Percentiles rank a stretch among this genome's conserved stretches.
Evolutionary conservation across 495 filamentous ascomycete genomes (phyloP).

Genomic region (Bathelium albidoporum): DNA sequence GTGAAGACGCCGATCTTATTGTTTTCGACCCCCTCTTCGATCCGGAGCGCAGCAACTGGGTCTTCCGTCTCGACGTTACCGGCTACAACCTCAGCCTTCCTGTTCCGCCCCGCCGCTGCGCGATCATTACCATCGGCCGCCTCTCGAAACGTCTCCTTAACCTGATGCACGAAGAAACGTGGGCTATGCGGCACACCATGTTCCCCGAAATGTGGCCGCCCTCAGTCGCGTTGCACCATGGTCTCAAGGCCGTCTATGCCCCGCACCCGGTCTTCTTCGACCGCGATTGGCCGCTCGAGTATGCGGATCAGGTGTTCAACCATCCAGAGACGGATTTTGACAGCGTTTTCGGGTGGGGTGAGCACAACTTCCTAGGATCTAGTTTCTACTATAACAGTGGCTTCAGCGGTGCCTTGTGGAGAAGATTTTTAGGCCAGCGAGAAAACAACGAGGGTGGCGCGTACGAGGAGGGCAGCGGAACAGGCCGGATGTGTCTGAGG

Average conservation of each 20-base stretch:
- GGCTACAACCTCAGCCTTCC: slow-evolving; percentile 31
- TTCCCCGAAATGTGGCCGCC: slow-evolving; percentile 37
- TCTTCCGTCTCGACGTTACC: slow-evolving; percentile 34
- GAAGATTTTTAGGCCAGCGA: slow-evolving; percentile 38
- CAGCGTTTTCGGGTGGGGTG: slow-evolving; percentile 40
- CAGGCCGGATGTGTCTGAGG: slow-evolving; percentile 30
- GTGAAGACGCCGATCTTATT: slow-evolving; percentile 48
- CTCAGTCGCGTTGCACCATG: slow-evolving; percentile 31
- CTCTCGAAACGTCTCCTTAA: slow-evolving; percentile 30
- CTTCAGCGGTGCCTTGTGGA: slow-evolving; percentile 37
- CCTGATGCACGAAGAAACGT: slow-evolving; percentile 32
- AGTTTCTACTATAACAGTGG: slow-evolving; percentile 42
- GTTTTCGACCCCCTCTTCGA: slow-evolving; percentile 42
- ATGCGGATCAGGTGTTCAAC: slow-evolving; percentile 31
- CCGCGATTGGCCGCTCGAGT: slow-evolving; percentile 38
- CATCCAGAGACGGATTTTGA: slow-evolving; percentile 32
- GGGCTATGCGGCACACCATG: slow-evolving; percentile 29
- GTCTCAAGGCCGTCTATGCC: slow-evolving; percentile 35
- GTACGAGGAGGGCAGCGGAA: slow-evolving; percentile 25
- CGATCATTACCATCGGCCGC: slow-evolving; percentile 35
- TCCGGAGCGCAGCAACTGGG: slow-evolving; percentile 32
- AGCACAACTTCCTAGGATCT: slow-evolving; percentile 40
- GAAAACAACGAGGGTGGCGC: slow-evolving; percentile 37
- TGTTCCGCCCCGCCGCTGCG: slow-evolving; percentile 30
- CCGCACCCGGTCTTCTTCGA: slow-evolving; percentile 42